Evolutionary conservation across 2,329 filamentous ascomycete genomes (phyloP), one percentile per base, ranked within the genome.

Genomic region (Sporothrix euskadiensis): DNA sequence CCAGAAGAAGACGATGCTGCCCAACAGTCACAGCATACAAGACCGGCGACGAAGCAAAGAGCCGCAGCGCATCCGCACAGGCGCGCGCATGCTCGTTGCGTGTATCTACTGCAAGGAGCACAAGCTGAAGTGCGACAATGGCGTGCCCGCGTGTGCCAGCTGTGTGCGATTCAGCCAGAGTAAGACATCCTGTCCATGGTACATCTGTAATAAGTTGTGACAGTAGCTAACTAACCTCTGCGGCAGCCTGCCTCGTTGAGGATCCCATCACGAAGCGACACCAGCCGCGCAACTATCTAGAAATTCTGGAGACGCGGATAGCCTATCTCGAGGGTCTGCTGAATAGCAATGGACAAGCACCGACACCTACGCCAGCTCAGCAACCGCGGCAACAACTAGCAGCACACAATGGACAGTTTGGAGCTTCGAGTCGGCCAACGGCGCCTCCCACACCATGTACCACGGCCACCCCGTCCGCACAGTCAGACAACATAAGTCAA

Each of bases 221-320:
- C n/a, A n/a, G 26, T 26, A 26, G 26, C 26, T 2, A 26, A 26
- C 26, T 26, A 26, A 26, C 26, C 26, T 26, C 26, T 26, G 26
- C 26, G 26, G 26, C 57, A 75, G 74, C 47, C 9, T 79, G 77
- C 59, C 72, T 79, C 3, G 73, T 78, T 0, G 78, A 80, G 71
- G 79, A 81, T 71, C 79, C 79, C 0, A 57, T 71, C 4, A 80
- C 78, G 0, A 79, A 77, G 52, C 74, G 72, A 41, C 76, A 77
- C 5, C 76, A 71, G 14, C 79, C 80, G n/a, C 76, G 80, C 3
- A 80, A 80, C 71, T 81, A 81, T 41, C 22, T 81, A 3, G 76
- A 80, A 63, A 75, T 74, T 0, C 66, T 81, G 19, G 80, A 81
- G 49, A 63, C 76, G 49, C 77, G 79, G 0, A 73, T 81, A 1